Evolutionary conservation across 768 basidiomycete genomes (phyloP), one percentile per base, ranked within the genome.

Genomic region (Plicaturopsis crispa): DNA sequence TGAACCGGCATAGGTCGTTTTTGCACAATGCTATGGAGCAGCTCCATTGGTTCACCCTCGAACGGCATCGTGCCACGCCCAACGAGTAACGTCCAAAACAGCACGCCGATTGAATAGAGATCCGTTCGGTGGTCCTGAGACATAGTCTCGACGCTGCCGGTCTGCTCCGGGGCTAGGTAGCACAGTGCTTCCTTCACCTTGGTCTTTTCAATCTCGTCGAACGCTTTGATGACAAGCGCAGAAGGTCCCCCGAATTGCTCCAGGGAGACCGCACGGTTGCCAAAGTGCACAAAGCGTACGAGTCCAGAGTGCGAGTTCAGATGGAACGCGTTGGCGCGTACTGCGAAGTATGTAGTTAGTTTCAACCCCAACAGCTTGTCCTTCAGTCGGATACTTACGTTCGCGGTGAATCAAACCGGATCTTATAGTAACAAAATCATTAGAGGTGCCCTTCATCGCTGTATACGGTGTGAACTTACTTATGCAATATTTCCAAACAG

Each of bases 131-230:
- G 79, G 50, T 86, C 83, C 48, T 83, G 80, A 2, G 72, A 67
- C 56, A 76, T 75, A 4, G 78, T 80, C 53, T 83, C 80, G 44
- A 77, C 76, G 48, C 80, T 76, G 6, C 81, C 81, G 1, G 81
- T 84, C 55, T 86, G 82, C 52, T 84, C 82, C 12, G 84, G 84
- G 5, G 81, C 79, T 23, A 84, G 69, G 49, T 83, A 86, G 53
- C 78, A 82, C 4, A 84, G 58, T 2, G 80, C 81, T 57, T 84
- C 82, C 56, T 83, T 84, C 35, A 83, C 76, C 55, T 78, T 83
- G 42, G 74, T 59, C 51, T 80, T 79, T 54, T 81, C 75, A 4
- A 59, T 54, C 50, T 82, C 80, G 42, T 75, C 78, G 39, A 72
- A 70, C 2, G 70, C 69, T 16, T 69, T 70, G 20, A 84, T 54